Percentiles rank a stretch among this genome's conserved stretches.
These are phyloP conservation scores for Phytophthora rubi DNA, from an alignment of 352 stramenopile species.

Conservation along the genomic window DNA sequence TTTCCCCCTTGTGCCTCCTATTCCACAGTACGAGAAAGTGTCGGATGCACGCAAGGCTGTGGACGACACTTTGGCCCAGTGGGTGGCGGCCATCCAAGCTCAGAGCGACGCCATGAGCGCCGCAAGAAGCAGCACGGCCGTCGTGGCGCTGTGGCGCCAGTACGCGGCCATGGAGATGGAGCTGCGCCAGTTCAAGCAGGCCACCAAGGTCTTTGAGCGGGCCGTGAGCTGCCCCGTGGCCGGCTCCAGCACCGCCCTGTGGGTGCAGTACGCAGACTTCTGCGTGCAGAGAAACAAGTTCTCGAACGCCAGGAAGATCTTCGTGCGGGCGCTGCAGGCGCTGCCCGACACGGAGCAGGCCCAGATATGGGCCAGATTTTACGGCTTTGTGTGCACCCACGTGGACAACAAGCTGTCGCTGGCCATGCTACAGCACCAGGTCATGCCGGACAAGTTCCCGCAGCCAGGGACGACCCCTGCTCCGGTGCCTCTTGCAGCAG, in stretches of 20 bases:
- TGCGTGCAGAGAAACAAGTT: slow-evolving; percentile 79
- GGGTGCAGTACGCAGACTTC: slow-evolving; percentile 76
- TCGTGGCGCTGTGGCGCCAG: slow-evolving; percentile 56
- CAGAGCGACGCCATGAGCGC: slow-evolving; percentile 17
- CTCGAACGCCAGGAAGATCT: slow-evolving; percentile 80
- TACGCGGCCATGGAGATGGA: slow-evolving; percentile 84
- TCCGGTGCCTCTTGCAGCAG: slow-evolving; percentile 3
- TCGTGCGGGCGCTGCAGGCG: slow-evolving; percentile 59
- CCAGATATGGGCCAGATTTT: slow-evolving; percentile 59
- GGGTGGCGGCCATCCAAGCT: slow-evolving; percentile 35
- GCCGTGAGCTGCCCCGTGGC: slow-evolving; percentile 62
- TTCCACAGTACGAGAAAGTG: slow-evolving; percentile 72
- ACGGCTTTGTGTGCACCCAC: slow-evolving; percentile 67
- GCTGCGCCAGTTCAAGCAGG: slow-evolving; percentile 85
- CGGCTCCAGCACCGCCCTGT: slow-evolving; percentile 42
- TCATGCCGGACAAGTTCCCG: slow-evolving; percentile 48
- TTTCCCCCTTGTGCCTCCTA: slow-evolving; percentile 7
- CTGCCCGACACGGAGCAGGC: slow-evolving; percentile 48
- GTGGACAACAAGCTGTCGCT: slow-evolving; percentile 65
- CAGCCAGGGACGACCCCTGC: slow-evolving; percentile 19
- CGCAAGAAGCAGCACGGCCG: slow-evolving; percentile 27
- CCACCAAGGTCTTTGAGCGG: slow-evolving; percentile 79
- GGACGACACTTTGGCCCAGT: slow-evolving; percentile 53
- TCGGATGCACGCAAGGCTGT: slow-evolving; percentile 57
- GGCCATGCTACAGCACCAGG: slow-evolving; percentile 61